A percentile compares a stretch with the other conserved stretches of the same genome.
Evolutionary conservation across 2,329 filamentous ascomycete genomes (phyloP).

Genomic region (Nigrospora sphaerica): DNA sequence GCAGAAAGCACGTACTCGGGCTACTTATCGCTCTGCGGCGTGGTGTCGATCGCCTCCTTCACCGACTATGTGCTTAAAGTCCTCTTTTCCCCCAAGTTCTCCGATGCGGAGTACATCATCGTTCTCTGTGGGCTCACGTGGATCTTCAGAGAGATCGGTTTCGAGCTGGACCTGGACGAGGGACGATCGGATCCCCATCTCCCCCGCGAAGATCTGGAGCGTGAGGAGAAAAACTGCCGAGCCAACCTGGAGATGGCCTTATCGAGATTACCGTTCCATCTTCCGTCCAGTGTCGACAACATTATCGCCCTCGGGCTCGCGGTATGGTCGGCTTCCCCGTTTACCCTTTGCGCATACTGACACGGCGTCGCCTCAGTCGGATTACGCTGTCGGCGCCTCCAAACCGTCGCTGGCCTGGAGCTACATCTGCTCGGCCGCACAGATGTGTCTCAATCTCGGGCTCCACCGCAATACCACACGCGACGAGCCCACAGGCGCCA

Average conservation of each 20-base stretch:
- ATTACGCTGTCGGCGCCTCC: constrained; percentile 56
- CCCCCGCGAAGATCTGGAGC: constrained; percentile 15
- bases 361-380: constrained; percentile 30
- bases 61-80: constrained; percentile 1
- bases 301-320: constrained; percentile 53
- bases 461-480: constrained; percentile 42
- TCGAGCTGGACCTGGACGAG: constrained; percentile 31
- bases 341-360: background rate
- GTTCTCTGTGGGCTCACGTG: constrained; percentile 38
- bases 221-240: constrained; percentile 24
- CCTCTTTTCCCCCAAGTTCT: background rate
- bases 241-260: constrained; percentile 43
- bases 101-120: constrained; percentile 27
- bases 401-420: constrained; percentile 59
- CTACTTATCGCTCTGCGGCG: background rate
- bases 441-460: constrained; percentile 55
- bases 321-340: constrained; percentile 23
- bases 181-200: constrained; percentile 26
- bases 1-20: background rate
- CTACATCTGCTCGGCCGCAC: constrained; percentile 50
- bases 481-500: constrained; percentile 19
- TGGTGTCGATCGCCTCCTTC: background rate
- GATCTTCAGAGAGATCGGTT: constrained; percentile 31
- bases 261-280: constrained; percentile 45
- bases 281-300: constrained; percentile 46